Base-by-base conservation (phyloP, 345 rosid species). In the Populus davidiana region DNA sequence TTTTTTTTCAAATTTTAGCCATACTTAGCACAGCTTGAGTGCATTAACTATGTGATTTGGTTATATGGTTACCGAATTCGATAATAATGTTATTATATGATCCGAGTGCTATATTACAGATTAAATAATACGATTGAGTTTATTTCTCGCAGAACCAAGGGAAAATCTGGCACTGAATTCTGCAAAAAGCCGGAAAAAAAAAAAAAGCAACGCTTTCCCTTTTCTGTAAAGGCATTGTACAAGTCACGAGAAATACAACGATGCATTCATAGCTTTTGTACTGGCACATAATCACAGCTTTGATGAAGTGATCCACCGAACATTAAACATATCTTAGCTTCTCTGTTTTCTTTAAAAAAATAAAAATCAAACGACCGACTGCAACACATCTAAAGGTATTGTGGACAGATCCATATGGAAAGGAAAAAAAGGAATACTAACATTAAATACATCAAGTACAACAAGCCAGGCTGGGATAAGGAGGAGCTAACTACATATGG, bases 381-480 rank as follows among this genome's bases (percentile, higher is more conserved):
- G 61, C 69, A 54, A 71, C 36, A 44, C 56, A 73, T 38, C 43
- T 25, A 20, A 20, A 56, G 31, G 44, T 59, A 66, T 78, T 71
- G 66, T 68, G 43, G 31, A 21, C 61, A 29, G n/a, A 27, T 69
- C 39, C 43, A 72, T 44, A 1, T 20, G 52, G 16, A 31, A 43
- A 56, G 27, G n/a, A 1, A 38, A 74, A 79, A n/a, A 65, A 33
- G 39, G 39, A 75, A 38, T 5, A 78, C 52, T 44, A 64, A 77
- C 52, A 27, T 25, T 9, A 39, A 56, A 49, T 13, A 33, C 27
- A 67, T 12, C 47, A 73, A 20, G 39, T 65, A 65, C 69, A 66
- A 35, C n/a, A 68, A 36, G 33, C 66, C 39, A 35, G 27, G 66
- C 64, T 54, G 5, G 38, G 33, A 29, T 18, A 69, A 21, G 39